Evolutionary conservation across 2,329 filamentous ascomycete genomes (phyloP), one percentile per base, ranked within the genome.

Genomic region (Neonectria ditissima): DNA sequence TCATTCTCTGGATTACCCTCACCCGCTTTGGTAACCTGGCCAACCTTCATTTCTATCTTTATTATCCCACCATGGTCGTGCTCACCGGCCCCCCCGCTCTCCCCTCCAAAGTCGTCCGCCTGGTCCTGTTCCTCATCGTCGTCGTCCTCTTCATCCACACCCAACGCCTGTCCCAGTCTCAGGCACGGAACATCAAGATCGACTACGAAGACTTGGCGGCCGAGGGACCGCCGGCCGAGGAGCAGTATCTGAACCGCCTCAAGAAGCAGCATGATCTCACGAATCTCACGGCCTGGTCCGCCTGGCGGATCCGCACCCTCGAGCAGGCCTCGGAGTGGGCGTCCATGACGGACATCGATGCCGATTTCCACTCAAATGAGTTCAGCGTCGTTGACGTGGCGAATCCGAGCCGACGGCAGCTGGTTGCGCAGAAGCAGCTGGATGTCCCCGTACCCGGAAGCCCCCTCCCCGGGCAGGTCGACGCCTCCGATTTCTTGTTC

Each of bases 401-500:
- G 11, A 66, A 63, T 0, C 73, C 76, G 5, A 71, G 69, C 45
- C 68, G 63, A 3, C 57, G 70, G 0, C 69, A 74, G 32, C 20
- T 79, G 20, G 70, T 75, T 16, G 74, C 75, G 13, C 67, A 72
- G 18, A 72, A 73, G 58, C 64, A 74, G 41, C 64, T 82, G 24
- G 72, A 72, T 16, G 68, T 83, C 45, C 74, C 79, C 3, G 68
- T 80, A 13, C 71, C 75, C 5, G 61, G 62, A 26, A 77, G 78
- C 14, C 65, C 73, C 5, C 69, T 64, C 5, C 73, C 77, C 4
- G 75, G 73, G 16, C 71, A 76, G 32, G 64, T 80, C 4, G 78
- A 83, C 52, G 80, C 78, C 0, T 81, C 82, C 0, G 69, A 76
- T 2, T 79, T 80, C 52, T 63, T 84, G 2, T 82, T 84, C 55